Evolutionary conservation across 768 basidiomycete genomes (phyloP), one percentile per base, ranked within the genome.

Genomic region (Omphalotus guepiniiformis): DNA sequence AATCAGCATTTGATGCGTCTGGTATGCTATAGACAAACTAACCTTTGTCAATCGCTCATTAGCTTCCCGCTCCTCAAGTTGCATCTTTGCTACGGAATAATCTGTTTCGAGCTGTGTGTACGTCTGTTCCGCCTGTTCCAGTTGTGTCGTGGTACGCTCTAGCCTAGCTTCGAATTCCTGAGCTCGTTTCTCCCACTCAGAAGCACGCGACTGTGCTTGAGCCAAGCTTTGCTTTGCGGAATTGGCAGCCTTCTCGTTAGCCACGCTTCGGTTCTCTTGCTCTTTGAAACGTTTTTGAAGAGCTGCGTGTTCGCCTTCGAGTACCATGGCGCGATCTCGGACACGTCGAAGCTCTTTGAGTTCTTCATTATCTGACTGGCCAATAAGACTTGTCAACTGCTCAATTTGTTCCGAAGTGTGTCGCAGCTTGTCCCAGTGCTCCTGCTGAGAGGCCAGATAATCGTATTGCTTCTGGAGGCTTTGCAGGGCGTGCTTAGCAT

Each of bases 131-230:
- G 74, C 68, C 43, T 85, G 78, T 28, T 91, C 85, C 13, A 88
- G 61, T 56, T 76, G 76, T 26, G 78, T 80, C 51, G 72, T 74
- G 23, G 72, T 73, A 54, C 73, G 58, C 58, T 85, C 83, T 16
- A 89, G 63, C 47, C 83, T 76, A 18, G 70, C 67, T 62, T 89
- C 85, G 35, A 75, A 74, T 52, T 88, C 85, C 56, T 82, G 82
- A 16, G 85, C 80, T 19, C 82, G 82, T 52, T 77, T 77, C 64
- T 93, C 90, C 88, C 86, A 91, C 56, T 93, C 90, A 3, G 77
- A 67, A 2, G 86, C 77, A 21, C 86, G 85, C 60, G 89, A 86
- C 51, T 91, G 85, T 18, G 85, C 82, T 53, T 85, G 82, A 18
- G 74, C 64, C 23, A 91, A 72, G 59, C 65, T 84, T 59, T 88